phyloP scores from a whole-genome alignment of 345 rosid genomes.

The Salix koriyanagi region DNA sequence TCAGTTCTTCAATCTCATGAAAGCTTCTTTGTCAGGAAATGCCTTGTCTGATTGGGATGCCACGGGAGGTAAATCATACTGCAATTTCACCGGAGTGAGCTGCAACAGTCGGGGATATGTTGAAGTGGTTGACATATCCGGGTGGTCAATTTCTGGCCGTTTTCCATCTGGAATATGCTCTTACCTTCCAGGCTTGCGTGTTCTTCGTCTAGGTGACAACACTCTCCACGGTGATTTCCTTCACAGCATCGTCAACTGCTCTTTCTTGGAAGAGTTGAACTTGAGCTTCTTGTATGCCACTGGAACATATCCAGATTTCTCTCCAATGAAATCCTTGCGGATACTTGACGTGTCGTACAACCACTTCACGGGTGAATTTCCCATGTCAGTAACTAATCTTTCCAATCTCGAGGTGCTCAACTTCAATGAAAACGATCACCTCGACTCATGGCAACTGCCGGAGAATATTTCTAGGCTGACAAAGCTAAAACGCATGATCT shows the following conservation, averaged over 20 bases:
- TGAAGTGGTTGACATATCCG: slow-evolving; percentile 48
- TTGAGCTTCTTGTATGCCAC: slow-evolving; percentile 9
- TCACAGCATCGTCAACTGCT: slow-evolving; percentile 53
- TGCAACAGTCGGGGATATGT: slow-evolving; percentile 62
- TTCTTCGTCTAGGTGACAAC: slow-evolving; percentile 61
- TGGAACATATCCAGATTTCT: slow-evolving; percentile 28
- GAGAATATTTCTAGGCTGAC: slow-evolving; percentile 30
- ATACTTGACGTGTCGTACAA: slow-evolving; percentile 28
- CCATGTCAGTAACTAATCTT: slow-evolving; percentile 23
- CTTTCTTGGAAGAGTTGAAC: slow-evolving; percentile 48
- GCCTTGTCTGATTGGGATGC: slow-evolving; percentile 57
- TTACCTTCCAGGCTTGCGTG: slow-evolving; percentile 60
- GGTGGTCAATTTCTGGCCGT: slow-evolving; percentile 58
- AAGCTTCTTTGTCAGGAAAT: slow-evolving; percentile 45
- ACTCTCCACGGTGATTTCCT: slow-evolving; percentile 51
- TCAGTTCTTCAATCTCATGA: slow-evolving; percentile 64
- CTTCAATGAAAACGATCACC: slow-evolving; percentile 24
- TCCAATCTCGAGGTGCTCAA: slow-evolving; percentile 25
- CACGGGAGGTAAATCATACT: slow-evolving; percentile 34
- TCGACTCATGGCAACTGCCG: slow-evolving; percentile 25
- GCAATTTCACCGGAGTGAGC: slow-evolving; percentile 64
- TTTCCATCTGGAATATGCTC: slow-evolving; percentile 64
- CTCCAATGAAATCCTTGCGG: slow-evolving; percentile 19
- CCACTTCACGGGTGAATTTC: slow-evolving; percentile 23
- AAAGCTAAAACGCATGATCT: slow-evolving; percentile 58